phyloP scores from a whole-genome alignment of 192 early-diverging fungal genomes.

The Obelidium mucronatum region DNA sequence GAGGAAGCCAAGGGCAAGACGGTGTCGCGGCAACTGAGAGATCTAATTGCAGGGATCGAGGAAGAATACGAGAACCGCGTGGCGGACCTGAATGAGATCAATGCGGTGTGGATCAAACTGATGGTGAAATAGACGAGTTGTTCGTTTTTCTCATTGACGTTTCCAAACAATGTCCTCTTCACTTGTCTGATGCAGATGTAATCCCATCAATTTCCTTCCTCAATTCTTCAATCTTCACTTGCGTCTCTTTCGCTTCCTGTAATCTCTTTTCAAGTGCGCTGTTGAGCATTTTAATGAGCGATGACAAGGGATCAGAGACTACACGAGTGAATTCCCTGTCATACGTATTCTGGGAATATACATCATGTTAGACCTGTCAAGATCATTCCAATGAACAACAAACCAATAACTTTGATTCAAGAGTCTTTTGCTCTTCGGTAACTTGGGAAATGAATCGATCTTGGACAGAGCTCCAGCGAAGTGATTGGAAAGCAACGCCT shows the following conservation, averaged over 20 bases:
- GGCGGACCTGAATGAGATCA: too few species aligned
- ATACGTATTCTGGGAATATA: conserved; percentile 37
- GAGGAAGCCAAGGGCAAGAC: too few species aligned
- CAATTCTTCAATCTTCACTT: conserved; percentile 15
- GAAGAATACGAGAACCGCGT: too few species aligned
- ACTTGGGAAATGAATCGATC: conserved; percentile 42
- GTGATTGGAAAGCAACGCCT: conserved; percentile 43
- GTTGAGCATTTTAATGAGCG: conserved; percentile 40
- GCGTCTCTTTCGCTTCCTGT: conserved; percentile 20
- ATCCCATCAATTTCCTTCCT: conserved; percentile 24
- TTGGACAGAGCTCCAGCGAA: conserved; percentile 40
- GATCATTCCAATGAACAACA: background rate
- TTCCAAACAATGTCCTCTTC: too few species aligned
- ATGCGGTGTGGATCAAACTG: too few species aligned
- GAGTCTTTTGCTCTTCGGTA: conserved; percentile 41
- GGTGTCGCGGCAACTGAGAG: too few species aligned
- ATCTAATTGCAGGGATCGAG: too few species aligned
- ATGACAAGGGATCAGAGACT: conserved; percentile 43
- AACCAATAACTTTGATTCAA: conserved; percentile 45
- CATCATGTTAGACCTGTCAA: background rate
- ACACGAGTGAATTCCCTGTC: conserved; percentile 46
- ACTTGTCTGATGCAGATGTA: background rate
- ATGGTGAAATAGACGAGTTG: too few species aligned
- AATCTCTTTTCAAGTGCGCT: conserved; percentile 33
- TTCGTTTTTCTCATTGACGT: too few species aligned